Base-by-base conservation (phyloP, 805 yeast species). In the Helenozyma rhizophorensis region DNA sequence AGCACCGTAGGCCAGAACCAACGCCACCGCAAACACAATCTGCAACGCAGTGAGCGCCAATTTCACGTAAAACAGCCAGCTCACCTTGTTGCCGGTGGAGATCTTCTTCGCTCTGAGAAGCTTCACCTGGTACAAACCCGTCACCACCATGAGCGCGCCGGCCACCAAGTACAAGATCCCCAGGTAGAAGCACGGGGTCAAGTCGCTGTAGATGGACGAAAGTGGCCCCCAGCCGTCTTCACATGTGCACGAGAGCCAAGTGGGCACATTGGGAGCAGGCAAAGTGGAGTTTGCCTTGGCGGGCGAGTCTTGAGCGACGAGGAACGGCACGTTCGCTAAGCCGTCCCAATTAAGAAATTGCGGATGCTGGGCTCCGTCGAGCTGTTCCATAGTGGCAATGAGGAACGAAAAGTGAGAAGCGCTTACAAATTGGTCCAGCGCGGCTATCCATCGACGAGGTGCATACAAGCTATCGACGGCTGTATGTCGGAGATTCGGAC, bases 121-220 rank as follows among this genome's bases (percentile, higher is more conserved):
- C 8, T 29, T 23, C 3, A 70, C 47, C 32, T 66, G 68, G 39
- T 54, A 51, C 1, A 54, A 24, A 4, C 80, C 81, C 21, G 62
- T 47, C 1, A 65, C 13, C 2, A 77, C 40, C 64, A 75, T 65
- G 15, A 64, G 53, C 11, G 66, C 21, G 10, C 74, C 72, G 0
- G 70, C 41, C 1, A 54, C 32, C 13, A 72, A 62, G 33, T 71
- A 62, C 4, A 78, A 42, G 0, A 62, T 57, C 17, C 82, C 83
- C 43, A 75, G 76, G 12, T 72, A 61, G 47, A 79, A 74, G 42
- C 84, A 78, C 6, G 76, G 75, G 1, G 83, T 71, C 32, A 79
- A 63, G 44, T 79, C 86, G 23, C 71, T 71, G 50, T 72, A 49
- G 28, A 39, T 17, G 2, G 60, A 39, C 4, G 69, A 60, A 51